Conservation (phyloP, 2,329 filamentous ascomycete species). For the Aureobasidium pullulans region DNA sequence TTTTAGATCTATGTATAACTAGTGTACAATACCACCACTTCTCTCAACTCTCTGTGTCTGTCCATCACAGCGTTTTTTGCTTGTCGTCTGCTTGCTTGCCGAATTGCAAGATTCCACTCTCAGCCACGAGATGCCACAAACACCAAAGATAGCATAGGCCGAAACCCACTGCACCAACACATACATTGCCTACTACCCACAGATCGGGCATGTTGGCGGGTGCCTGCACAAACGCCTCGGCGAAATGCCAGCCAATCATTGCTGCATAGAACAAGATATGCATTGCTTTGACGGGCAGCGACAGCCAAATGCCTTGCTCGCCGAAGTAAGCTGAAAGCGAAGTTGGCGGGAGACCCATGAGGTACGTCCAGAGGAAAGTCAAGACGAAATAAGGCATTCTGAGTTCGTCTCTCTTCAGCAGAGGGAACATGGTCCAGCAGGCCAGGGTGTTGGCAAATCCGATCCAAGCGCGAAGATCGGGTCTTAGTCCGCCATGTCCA, state of each 20-base stretch:
- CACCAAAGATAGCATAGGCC: conserved; percentile 88
- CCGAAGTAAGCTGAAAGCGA: conserved; percentile 61
- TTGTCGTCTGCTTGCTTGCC: conserved; percentile 18
- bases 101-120: conserved; percentile 43
- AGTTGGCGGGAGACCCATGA: conserved; percentile 77
- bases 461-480: conserved; percentile 77
- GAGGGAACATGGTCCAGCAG: conserved; percentile 87
- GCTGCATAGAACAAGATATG: conserved; percentile 68
- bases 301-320: conserved; percentile 34
- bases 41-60: not conserved
- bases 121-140: conserved; percentile 57
- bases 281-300: conserved; percentile 57
- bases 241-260: conserved; percentile 76
- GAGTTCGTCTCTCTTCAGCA: conserved; percentile 78
- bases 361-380: conserved; percentile 81
- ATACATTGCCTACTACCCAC: conserved; percentile 88
- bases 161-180: conserved; percentile 79
- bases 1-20: conserved; percentile 2
- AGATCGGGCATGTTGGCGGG: conserved; percentile 79
- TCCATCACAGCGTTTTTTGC: conserved; percentile 26
- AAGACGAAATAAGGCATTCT: conserved; percentile 78
- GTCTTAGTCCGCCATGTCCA: conserved; percentile 67
- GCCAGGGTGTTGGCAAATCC: conserved; percentile 91
- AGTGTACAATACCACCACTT: conserved; percentile 12
- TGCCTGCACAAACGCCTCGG: conserved; percentile 60